Evolutionary conservation across 805 yeast genomes (phyloP).

Genomic region (Candida andamanensis): DNA sequence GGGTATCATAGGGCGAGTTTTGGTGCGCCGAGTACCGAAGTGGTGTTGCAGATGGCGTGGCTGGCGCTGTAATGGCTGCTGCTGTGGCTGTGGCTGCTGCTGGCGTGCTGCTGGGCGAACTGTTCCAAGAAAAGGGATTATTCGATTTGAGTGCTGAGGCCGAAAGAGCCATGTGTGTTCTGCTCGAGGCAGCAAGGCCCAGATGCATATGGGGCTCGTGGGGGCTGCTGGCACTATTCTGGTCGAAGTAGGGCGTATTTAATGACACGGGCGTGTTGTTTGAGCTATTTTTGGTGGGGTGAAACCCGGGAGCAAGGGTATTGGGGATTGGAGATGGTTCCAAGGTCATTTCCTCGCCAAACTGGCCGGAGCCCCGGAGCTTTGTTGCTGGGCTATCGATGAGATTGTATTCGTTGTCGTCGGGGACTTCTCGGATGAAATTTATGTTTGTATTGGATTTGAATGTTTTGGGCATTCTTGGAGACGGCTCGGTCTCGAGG

Average conservation of each 20-base stretch:
- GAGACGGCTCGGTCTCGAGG: slow-evolving; percentile 10
- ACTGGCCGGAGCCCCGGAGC: slow-evolving; percentile 12
- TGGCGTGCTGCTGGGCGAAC: slow-evolving; percentile 6
- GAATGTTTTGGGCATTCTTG: slow-evolving; percentile 9
- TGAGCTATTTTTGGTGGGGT: neutral
- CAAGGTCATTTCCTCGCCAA: slow-evolving; percentile 26
- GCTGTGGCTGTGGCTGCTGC: neutral
- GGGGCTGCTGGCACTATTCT: no score
- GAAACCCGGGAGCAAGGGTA: no score
- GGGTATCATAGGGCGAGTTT: no score
- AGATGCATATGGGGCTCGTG: no score
- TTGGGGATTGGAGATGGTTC: slow-evolving; percentile 17
- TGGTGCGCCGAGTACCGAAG: neutral
- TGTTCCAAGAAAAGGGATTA: slow-evolving; percentile 12
- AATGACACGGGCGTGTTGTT: no score
- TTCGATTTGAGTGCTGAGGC: no score
- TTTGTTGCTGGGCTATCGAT: slow-evolving; percentile 21
- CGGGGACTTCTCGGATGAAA: slow-evolving; percentile 25
- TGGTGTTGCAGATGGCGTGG: no score
- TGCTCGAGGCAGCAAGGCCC: no score
- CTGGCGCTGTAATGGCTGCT: no score
- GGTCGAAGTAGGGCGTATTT: no score
- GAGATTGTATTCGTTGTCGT: slow-evolving; percentile 14
- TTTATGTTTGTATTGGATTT: slow-evolving; percentile 16
- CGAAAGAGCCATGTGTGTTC: no score